Evolutionary conservation across 306 rosid species (phyloP).

Genomic region (Albizia julibrissin): DNA sequence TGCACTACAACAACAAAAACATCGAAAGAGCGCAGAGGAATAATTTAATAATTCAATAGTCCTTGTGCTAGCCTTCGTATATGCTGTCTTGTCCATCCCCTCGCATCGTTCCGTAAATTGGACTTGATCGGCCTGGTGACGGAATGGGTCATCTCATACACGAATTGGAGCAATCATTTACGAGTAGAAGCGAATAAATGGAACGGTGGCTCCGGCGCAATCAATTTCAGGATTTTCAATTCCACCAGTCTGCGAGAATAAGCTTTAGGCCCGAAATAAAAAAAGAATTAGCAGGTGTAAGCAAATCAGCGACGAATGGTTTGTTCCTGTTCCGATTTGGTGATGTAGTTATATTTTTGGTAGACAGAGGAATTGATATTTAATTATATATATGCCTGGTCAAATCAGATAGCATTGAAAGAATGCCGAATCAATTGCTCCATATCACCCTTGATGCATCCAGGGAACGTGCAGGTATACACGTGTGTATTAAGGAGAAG

Average conservation of each 20-base stretch:
- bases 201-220: conserved; percentile 9
- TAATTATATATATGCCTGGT: not conserved
- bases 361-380: not conserved
- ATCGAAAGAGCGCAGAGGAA: not conserved
- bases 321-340: not conserved
- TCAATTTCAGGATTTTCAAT: conserved; percentile 4
- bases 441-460: not conserved
- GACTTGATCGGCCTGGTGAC: not conserved
- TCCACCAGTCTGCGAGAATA: conserved; percentile 15
- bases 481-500: not conserved
- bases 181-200: conserved; percentile 2
- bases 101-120: not conserved
- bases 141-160: not conserved
- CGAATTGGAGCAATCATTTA: not conserved
- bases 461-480: not conserved
- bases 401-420: not conserved
- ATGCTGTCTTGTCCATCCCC: not conserved
- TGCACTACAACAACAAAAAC: not conserved
- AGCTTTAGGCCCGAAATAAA: not conserved
- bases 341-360: not conserved
- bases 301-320: not conserved
- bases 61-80: not conserved
- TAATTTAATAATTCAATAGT: not conserved
- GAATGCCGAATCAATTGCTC: not conserved
- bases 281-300: conserved; percentile 4